Percentiles rank a stretch among this genome's conserved stretches.
phyloP scores from a whole-genome alignment of 352 stramenopile genomes.

The Phytophthora podocarpi region DNA sequence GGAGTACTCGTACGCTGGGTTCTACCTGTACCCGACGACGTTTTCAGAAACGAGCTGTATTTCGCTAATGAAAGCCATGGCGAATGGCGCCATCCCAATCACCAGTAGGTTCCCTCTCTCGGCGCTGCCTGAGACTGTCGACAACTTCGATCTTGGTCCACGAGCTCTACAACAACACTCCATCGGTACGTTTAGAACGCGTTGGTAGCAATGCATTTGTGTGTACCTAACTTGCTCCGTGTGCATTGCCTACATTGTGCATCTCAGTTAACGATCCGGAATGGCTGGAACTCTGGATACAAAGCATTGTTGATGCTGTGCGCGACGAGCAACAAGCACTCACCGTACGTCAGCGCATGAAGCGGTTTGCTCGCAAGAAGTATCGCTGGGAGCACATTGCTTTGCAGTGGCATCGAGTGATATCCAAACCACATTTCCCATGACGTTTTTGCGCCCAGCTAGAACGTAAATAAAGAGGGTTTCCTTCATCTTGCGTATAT shows the following conservation, averaged over 20 bases:
- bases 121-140: constrained; percentile 67
- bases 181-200: constrained; percentile 25
- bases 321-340: constrained; percentile 28
- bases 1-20: constrained; percentile 78
- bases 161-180: constrained; percentile 17
- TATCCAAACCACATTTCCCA: constrained; percentile 29
- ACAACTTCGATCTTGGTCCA: constrained; percentile 79
- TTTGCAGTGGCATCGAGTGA: constrained; percentile 55
- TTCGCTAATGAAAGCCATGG: constrained; percentile 93
- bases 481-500: constrained; percentile 27
- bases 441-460: constrained; percentile 5
- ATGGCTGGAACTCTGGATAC: constrained; percentile 63
- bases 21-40: constrained; percentile 91
- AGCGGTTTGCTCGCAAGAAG: constrained; percentile 52
- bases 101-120: constrained; percentile 78
- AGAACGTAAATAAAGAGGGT: not conserved
- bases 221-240: too few species aligned
- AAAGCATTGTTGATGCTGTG: constrained; percentile 51
- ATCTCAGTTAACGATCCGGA: constrained; percentile 30
- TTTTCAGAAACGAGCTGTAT: constrained; percentile 93
- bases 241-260: not conserved
- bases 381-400: constrained; percentile 67
- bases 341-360: constrained; percentile 54
- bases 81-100: constrained; percentile 88
- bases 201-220: not conserved